phyloP scores from a whole-genome alignment of 2,329 filamentous ascomycete genomes.

The Trichoderma simmonsii region DNA sequence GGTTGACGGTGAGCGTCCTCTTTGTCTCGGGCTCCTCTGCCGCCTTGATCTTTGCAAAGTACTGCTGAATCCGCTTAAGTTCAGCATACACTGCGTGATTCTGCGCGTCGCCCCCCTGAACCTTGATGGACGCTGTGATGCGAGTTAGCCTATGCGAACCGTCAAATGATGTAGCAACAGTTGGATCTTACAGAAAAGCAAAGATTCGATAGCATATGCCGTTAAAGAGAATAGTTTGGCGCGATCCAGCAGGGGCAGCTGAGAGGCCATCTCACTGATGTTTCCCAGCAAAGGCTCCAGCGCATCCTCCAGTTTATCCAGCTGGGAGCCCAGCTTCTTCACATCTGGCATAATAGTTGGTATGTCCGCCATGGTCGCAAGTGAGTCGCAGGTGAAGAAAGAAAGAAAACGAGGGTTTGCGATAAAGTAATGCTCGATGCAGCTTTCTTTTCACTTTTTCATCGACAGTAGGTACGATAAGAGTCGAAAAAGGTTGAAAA shows the following conservation, averaged over 20 bases:
- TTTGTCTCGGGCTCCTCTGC: slow-evolving; percentile 62
- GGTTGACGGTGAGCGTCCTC: slow-evolving; percentile 59
- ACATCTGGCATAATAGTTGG: slow-evolving; percentile 64
- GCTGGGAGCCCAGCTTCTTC: slow-evolving; percentile 70
- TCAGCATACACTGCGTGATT: slow-evolving; percentile 82
- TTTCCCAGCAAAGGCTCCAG: slow-evolving; percentile 70
- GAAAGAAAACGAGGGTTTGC: not conserved
- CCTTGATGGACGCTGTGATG: slow-evolving; percentile 62
- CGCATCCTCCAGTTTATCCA: slow-evolving; percentile 73
- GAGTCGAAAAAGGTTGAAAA: not conserved
- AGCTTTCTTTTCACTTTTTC: not conserved
- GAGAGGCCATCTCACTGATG: slow-evolving; percentile 66
- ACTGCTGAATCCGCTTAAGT: slow-evolving; percentile 81
- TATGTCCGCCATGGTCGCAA: slow-evolving; percentile 36
- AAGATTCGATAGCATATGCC: slow-evolving; percentile 85
- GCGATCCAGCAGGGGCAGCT: slow-evolving; percentile 88
- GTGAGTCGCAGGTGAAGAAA: not conserved
- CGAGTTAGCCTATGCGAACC: not conserved
- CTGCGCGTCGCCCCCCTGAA: slow-evolving; percentile 78
- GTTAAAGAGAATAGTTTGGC: slow-evolving; percentile 88
- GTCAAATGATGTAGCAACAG: not conserved
- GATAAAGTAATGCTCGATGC: slow-evolving; percentile 18
- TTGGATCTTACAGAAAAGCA: slow-evolving; percentile 70
- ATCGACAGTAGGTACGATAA: not conserved
- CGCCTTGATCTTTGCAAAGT: slow-evolving; percentile 86